phyloP scores from a whole-genome alignment of 257 asterid species.

The Schizonepeta tenuifolia region DNA sequence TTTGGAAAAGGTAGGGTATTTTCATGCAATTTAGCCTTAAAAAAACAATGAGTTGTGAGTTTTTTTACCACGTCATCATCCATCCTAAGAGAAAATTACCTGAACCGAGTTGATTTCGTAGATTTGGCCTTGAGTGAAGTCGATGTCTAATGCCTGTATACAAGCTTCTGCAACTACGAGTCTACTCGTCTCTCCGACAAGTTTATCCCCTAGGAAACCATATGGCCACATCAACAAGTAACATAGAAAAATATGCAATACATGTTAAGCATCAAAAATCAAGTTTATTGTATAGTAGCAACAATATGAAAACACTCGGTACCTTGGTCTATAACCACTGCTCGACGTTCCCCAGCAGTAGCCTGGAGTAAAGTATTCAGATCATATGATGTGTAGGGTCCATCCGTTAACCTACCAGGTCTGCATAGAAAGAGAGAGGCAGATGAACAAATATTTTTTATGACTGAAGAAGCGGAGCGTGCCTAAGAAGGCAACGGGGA shows the following conservation, averaged over 20 bases:
- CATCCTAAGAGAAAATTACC: slow-evolving; percentile 45
- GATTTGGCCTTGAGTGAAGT: slow-evolving; percentile 71
- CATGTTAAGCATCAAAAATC: not conserved
- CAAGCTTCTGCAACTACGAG: slow-evolving; percentile 97
- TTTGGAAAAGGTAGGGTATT: too few species aligned
- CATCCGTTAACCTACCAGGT: slow-evolving; percentile 92
- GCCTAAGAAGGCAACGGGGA: not conserved
- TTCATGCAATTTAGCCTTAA: too few species aligned
- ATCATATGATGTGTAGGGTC: slow-evolving; percentile 96
- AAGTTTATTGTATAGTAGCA: not conserved
- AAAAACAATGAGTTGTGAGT: not conserved
- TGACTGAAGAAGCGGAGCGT: not conserved
- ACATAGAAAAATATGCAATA: not conserved
- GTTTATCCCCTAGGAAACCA: slow-evolving; percentile 71
- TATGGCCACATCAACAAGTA: not conserved
- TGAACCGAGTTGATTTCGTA: slow-evolving; percentile 84
- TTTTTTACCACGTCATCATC: too few species aligned
- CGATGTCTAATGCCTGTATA: slow-evolving; percentile 84
- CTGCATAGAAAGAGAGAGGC: slow-evolving; percentile 41
- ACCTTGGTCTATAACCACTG: slow-evolving; percentile 93
- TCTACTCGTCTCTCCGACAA: slow-evolving; percentile 94
- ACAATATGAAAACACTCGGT: not conserved
- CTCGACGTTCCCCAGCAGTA: slow-evolving; percentile 97
- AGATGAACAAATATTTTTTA: too few species aligned
- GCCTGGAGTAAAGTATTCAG: slow-evolving; percentile 92